Base-by-base conservation (phyloP, 2,329 filamentous ascomycete genomes). In the Trichoderma sp. region DNA sequence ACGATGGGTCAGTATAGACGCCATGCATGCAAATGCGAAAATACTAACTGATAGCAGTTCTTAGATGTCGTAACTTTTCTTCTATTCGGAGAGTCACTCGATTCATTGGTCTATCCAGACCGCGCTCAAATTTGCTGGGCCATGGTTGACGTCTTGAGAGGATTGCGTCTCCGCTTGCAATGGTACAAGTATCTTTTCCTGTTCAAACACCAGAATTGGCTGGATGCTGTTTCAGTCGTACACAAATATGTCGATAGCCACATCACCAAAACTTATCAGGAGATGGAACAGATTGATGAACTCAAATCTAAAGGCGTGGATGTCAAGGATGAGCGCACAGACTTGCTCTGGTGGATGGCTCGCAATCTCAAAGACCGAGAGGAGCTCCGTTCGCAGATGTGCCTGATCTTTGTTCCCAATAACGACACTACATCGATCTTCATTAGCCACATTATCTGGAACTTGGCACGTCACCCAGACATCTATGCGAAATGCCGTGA, bases 271-370 rank as follows among this genome's bases (percentile, higher is more conserved):
- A 36, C 64, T 6, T 57, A 43, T 18, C 43, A 21, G 12, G 39
- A 67, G 21, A 30, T 67, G 15, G 28, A 28, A 30, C 43, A 53
- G 11, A n/a, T 30, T n/a, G 24, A 67, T 21, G 64, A 67, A 24
- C 64, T 26, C 14, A 26, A 34, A 36, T 12, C 28, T 0, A 15
- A 28, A 6, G 30, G 30, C 30, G 57, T 60, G 24, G 21, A 34
- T 11, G 3, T 32, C 36, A 21, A 43, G 11, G 64, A 21, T 28
- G 64, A 67, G 39, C 39, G 64, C 6, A 32, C 64, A 21, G 64
- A 67, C 32, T 56, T 67, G 47, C 26, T 67, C n/a, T 67, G 64
- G 64, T 28, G 30, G 26, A 53, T 67, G 64, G 64, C 32, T 32
- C n/a, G 32, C n/a, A 24, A 67, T 15, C 39, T 67, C 18, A 28